phyloP scores from a whole-genome alignment of 2,329 filamentous ascomycete genomes.

The Hortaea werneckii region DNA sequence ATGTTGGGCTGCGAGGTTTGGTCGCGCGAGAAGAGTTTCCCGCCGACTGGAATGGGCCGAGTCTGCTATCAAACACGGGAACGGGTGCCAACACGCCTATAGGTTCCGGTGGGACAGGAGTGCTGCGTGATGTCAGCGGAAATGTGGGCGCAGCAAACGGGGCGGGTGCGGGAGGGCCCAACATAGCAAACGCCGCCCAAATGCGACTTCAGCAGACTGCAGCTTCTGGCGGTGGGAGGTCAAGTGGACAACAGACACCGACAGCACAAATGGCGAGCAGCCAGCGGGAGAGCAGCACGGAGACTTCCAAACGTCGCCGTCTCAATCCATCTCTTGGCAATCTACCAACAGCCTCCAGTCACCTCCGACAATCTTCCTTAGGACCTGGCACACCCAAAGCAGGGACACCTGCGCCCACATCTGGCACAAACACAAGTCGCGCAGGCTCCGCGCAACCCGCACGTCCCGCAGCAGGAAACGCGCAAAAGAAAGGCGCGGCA shows the following conservation, averaged over 20 bases:
- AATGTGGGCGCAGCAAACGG: constrained; percentile 40
- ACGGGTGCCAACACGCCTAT: constrained; percentile 21
- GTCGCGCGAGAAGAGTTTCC: constrained; percentile 49
- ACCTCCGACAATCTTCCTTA: constrained; percentile 50
- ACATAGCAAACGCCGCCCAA: constrained; percentile 42
- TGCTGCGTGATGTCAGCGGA: constrained; percentile 45
- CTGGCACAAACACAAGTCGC: constrained; percentile 27
- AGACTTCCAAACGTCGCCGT: constrained; percentile 47
- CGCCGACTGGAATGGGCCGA: constrained; percentile 49
- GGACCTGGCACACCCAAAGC: constrained; percentile 56
- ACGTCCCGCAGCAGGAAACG: constrained; percentile 14
- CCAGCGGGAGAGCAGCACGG: constrained; percentile 32
- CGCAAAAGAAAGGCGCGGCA: constrained; percentile 21
- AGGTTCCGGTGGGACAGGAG: constrained; percentile 32
- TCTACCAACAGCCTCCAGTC: constrained; percentile 44
- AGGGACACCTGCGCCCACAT: constrained; percentile 38
- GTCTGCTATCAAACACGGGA: constrained; percentile 39
- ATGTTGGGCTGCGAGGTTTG: constrained; percentile 51
- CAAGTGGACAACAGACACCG: constrained; percentile 11
- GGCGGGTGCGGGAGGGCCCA: constrained; percentile 29
- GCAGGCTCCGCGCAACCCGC: constrained; percentile 50
- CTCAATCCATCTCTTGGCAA: constrained; percentile 43
- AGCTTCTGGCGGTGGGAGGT: constrained; percentile 10
- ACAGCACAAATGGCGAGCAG: constrained; percentile 13
- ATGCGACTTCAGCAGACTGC: constrained; percentile 31